Evolutionary conservation across 2,329 filamentous ascomycete genomes (phyloP).

Genomic region (Hypoxylon rubiginosum): DNA sequence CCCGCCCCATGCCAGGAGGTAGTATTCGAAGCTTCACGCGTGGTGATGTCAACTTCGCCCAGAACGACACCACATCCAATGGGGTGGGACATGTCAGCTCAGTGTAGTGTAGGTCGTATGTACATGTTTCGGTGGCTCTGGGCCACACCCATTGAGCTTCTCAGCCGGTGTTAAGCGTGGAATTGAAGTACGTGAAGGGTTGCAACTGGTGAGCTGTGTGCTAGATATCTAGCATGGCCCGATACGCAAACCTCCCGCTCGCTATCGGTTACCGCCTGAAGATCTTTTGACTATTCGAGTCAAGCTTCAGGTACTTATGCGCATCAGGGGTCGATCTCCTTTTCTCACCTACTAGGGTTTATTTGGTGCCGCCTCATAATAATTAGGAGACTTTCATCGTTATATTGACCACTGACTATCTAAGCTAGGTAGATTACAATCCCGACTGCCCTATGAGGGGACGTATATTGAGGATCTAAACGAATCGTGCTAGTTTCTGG

Average conservation of each 20-base stretch:
- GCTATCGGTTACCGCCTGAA: constrained; percentile 24
- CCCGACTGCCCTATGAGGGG: neutral
- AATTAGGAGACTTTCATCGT: neutral
- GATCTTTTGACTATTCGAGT: constrained; percentile 27
- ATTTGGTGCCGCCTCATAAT: constrained; percentile 4
- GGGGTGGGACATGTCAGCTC: constrained; percentile 15
- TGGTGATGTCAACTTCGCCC: constrained; percentile 25
- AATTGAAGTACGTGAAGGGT: constrained; percentile 25
- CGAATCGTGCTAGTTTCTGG: neutral
- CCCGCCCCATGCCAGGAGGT: constrained; percentile 21
- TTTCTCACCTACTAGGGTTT: constrained; percentile 6
- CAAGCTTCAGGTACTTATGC: constrained; percentile 23
- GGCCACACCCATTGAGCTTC: constrained; percentile 8
- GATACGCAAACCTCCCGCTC: constrained; percentile 12
- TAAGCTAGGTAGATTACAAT: neutral
- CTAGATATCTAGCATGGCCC: constrained; percentile 24
- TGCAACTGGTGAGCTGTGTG: constrained; percentile 34
- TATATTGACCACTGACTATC: neutral
- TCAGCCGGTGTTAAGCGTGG: constrained; percentile 36
- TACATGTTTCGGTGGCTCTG: constrained; percentile 5
- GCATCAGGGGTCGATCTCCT: constrained; percentile 8
- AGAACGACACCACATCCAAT: neutral
- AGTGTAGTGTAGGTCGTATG: constrained; percentile 19
- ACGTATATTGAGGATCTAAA: neutral
- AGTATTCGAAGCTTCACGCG: constrained; percentile 12